phyloP scores from a whole-genome alignment of 768 basidiomycete genomes.

The Pleurotus tuber-regium region DNA sequence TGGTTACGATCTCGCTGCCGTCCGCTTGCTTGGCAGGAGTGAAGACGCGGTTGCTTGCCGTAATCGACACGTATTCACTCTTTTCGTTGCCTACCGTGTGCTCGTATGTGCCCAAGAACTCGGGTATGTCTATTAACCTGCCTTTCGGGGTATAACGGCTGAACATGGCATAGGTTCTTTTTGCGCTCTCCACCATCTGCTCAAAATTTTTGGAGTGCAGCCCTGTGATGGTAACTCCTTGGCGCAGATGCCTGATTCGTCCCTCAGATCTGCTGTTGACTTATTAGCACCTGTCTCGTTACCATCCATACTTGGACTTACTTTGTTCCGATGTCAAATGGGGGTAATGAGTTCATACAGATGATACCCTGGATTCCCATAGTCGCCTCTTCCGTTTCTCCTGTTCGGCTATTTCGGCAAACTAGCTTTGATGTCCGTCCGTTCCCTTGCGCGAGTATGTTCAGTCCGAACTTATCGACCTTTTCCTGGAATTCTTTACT shows the following conservation, averaged over 20 bases:
- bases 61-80: neutral
- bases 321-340: neutral
- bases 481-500: neutral
- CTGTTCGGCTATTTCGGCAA: neutral
- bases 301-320: no score
- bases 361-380: neutral
- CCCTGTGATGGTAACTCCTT: neutral
- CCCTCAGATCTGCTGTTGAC: no score
- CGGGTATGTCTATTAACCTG: neutral
- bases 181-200: neutral
- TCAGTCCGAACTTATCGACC: neutral
- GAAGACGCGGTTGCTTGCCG: neutral
- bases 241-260: no score
- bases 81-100: neutral
- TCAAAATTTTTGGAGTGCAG: neutral
- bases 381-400: neutral
- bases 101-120: neutral
- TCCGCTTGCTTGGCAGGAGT: neutral
- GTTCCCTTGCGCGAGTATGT: neutral
- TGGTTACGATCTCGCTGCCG: neutral
- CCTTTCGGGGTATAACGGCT: neutral
- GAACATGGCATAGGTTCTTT: neutral
- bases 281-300: no score
- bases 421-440: neutral
- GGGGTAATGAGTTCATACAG: neutral